phyloP scores from a whole-genome alignment of 2,329 filamentous ascomycete genomes.

The Aplosporella prunicola region DNA sequence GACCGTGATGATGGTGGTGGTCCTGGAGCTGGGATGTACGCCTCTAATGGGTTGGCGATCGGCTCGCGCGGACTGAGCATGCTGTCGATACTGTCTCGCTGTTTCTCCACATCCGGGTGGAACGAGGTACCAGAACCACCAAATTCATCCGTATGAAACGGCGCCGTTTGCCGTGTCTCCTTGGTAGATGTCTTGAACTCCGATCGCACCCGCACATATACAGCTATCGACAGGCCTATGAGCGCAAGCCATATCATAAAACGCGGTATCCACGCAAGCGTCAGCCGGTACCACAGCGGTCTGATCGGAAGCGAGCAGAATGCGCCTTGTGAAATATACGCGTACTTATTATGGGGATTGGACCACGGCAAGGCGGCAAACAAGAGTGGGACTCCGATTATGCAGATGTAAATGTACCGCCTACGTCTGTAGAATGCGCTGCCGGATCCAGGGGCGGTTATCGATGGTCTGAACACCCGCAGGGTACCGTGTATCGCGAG shows the following conservation, averaged over 20 bases:
- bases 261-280: conserved; percentile 63
- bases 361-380: conserved; percentile 56
- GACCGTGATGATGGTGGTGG: too few species aligned
- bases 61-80: too few species aligned
- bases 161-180: too few species aligned
- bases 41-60: too few species aligned
- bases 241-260: conserved; percentile 60
- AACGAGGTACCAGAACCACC: too few species aligned
- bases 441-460: conserved; percentile 31
- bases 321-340: conserved; percentile 53
- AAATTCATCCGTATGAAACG: too few species aligned
- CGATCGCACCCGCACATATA: conserved; percentile 50
- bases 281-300: conserved; percentile 59
- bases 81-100: too few species aligned
- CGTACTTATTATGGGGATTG: conserved; percentile 39
- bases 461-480: conserved; percentile 55
- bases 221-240: conserved; percentile 53
- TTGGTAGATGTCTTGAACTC: conserved; percentile 6
- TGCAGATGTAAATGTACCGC: conserved; percentile 48
- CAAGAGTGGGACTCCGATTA: conserved; percentile 49
- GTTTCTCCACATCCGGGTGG: too few species aligned
- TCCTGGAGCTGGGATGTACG: too few species aligned
- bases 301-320: conserved; percentile 61
- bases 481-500: conserved; percentile 65
- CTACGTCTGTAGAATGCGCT: conserved; percentile 62